These are phyloP conservation scores for Aschersonia sp. DNA, from an alignment of 2,329 filamentous ascomycete genomes.

Conservation along the genomic window DNA sequence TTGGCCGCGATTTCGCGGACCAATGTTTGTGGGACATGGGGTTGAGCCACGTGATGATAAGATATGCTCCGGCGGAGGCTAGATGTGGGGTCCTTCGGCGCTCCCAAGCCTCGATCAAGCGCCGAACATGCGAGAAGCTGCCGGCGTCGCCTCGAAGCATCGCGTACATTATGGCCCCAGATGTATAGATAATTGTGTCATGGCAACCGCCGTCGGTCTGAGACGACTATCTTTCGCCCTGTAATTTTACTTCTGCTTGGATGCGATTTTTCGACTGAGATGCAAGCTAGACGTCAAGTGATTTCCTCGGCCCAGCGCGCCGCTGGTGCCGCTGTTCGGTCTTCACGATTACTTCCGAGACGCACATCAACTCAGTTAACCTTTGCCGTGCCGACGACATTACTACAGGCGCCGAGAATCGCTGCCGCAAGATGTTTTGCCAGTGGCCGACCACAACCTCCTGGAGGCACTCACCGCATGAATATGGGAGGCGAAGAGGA, in stretches of 20 bases:
- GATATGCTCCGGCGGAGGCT: conserved; percentile 9
- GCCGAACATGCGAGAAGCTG: conserved; percentile 20
- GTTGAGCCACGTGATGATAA: conserved; percentile 23
- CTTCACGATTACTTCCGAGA: conserved; percentile 14
- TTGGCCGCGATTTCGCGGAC: conserved; percentile 6
- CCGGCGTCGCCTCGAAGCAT: conserved; percentile 10
- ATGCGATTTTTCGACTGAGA: conserved; percentile 7
- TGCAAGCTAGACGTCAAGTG: conserved; percentile 27
- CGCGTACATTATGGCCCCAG: conserved; percentile 4
- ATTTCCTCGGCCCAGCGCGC: conserved; percentile 22
- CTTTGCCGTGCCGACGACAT: conserved; percentile 5
- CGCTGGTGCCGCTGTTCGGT: conserved; percentile 16
- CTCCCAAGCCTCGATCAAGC: background rate
- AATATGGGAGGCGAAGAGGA: conserved; percentile 62
- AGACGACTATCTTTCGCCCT: background rate
- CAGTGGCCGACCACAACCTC: conserved; percentile 67
- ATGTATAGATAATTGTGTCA: background rate
- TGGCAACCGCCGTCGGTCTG: too few species aligned
- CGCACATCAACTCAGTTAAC: conserved; percentile 9
- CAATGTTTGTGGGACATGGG: conserved; percentile 13
- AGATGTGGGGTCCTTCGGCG: background rate
- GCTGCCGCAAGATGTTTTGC: conserved; percentile 39
- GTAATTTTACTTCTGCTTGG: background rate
- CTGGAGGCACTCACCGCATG: conserved; percentile 89
- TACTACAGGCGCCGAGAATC: conserved; percentile 20